These are phyloP conservation scores for Euclidium syriacum DNA, from an alignment of 345 rosid genomes.

Conservation along the genomic window DNA sequence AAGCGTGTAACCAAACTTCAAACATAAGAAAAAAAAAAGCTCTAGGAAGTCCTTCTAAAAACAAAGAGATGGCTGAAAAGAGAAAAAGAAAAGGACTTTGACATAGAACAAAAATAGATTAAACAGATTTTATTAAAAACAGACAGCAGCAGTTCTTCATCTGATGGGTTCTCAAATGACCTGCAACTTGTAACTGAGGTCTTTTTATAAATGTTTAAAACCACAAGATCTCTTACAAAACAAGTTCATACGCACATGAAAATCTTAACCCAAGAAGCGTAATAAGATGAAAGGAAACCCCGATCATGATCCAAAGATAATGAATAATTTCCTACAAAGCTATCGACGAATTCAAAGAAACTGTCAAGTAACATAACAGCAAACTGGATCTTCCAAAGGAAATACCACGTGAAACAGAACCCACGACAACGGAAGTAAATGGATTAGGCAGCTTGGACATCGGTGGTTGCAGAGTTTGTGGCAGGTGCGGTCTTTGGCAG, in stretches of 20 bases:
- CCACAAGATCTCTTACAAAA: neutral
- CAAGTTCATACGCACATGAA: neutral
- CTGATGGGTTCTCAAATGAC: too few relatives aligned
- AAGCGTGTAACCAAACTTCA: too few relatives aligned
- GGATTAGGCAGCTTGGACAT: constrained; percentile 53
- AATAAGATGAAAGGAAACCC: neutral
- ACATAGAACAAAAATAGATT: too few relatives aligned
- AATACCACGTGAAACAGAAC: neutral
- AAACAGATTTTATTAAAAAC: too few relatives aligned
- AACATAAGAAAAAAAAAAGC: too few relatives aligned
- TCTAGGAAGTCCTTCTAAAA: too few relatives aligned
- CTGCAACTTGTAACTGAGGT: neutral
- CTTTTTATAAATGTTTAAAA: neutral
- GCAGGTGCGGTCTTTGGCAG: constrained; percentile 36
- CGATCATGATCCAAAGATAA: neutral
- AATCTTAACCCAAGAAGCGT: neutral
- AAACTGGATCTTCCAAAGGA: neutral
- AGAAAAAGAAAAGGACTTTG: too few relatives aligned
- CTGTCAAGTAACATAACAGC: constrained; percentile 4
- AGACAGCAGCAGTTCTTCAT: too few relatives aligned
- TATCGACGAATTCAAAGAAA: neutral
- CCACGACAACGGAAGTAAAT: constrained; percentile 3
- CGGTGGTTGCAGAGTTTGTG: constrained; percentile 36
- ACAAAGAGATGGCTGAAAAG: too few relatives aligned
- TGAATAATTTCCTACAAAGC: constrained; percentile 11